Conservation (phyloP, 495 filamentous ascomycete genomes). For the Lepidopterella palustris region DNA sequence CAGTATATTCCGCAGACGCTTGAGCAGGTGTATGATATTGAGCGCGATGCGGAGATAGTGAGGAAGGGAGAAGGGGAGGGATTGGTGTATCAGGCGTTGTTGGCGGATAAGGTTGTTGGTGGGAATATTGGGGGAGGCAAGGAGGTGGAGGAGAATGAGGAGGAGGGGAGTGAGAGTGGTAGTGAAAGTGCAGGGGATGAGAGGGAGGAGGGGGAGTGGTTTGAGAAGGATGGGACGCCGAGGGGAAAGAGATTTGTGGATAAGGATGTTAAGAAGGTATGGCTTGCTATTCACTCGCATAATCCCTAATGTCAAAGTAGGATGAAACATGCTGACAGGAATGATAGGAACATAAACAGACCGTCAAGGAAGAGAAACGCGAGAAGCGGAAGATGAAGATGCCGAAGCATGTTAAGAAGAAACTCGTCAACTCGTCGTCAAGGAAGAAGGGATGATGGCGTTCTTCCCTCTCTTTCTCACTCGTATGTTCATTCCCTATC, state of each 20-base stretch:
- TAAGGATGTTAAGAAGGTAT: conserved; percentile 75
- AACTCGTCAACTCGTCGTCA: conserved; percentile 48
- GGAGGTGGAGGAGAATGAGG: conserved; percentile 24
- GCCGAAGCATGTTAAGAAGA: conserved; percentile 90
- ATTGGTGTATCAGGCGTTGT: conserved; percentile 72
- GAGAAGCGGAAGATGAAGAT: conserved; percentile 91
- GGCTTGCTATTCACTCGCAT: neutral
- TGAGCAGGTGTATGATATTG: conserved; percentile 91
- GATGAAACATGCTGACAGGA: conserved; percentile 17
- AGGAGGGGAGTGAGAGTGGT: conserved; percentile 21
- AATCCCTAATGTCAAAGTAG: too few species aligned
- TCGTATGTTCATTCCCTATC: too few species aligned
- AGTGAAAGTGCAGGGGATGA: conserved; percentile 45
- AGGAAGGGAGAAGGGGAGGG: conserved; percentile 62
- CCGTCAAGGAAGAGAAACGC: conserved; percentile 90
- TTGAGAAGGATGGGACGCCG: conserved; percentile 50
- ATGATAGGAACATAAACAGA: conserved; percentile 68
- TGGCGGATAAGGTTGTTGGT: conserved; percentile 59
- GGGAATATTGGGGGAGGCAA: neutral
- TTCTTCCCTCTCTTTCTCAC: too few species aligned
- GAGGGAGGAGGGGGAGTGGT: conserved; percentile 28
- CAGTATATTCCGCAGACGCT: conserved; percentile 92
- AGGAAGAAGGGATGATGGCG: conserved; percentile 35
- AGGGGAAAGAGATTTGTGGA: conserved; percentile 86
- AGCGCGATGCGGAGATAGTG: conserved; percentile 76